These are phyloP conservation scores for Thermoascus crustaceus DNA, from an alignment of 2,329 filamentous ascomycete species.

Conservation along the genomic window DNA sequence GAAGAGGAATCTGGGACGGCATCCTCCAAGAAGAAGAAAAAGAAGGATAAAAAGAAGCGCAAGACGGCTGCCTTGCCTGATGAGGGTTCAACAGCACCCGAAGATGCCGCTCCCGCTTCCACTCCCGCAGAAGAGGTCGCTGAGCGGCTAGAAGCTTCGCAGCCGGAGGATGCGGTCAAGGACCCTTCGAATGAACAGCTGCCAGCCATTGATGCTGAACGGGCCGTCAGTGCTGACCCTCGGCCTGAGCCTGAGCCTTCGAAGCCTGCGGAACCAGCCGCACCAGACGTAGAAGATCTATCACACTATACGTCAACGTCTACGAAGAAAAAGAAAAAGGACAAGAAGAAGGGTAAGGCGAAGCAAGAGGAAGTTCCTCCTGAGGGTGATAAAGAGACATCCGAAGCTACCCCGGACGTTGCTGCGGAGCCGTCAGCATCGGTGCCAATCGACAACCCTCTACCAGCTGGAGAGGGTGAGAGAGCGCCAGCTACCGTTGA, in stretches of 20 bases:
- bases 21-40: conserved; percentile 6
- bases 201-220: not conserved
- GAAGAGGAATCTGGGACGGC: not conserved
- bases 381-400: not conserved
- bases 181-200: not conserved
- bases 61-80: not conserved
- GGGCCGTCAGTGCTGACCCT: not conserved
- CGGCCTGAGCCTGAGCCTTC: not conserved
- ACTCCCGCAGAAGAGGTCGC: not conserved
- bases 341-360: conserved; percentile 17
- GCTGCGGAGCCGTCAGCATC: not conserved
- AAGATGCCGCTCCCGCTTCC: not conserved
- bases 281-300: conserved; percentile 4
- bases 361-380: not conserved
- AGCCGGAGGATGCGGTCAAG: too few relatives aligned
- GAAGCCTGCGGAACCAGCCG: not conserved
- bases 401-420: not conserved
- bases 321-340: conserved; percentile 21
- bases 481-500: too few relatives aligned
- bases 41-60: conserved; percentile 3
- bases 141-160: too few relatives aligned
- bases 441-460: too few relatives aligned
- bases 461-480: too few relatives aligned
- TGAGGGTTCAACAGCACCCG: not conserved
- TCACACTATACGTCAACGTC: conserved; percentile 10